Base-by-base conservation (phyloP, 805 yeast species). In the Peterozyma xylosa region DNA sequence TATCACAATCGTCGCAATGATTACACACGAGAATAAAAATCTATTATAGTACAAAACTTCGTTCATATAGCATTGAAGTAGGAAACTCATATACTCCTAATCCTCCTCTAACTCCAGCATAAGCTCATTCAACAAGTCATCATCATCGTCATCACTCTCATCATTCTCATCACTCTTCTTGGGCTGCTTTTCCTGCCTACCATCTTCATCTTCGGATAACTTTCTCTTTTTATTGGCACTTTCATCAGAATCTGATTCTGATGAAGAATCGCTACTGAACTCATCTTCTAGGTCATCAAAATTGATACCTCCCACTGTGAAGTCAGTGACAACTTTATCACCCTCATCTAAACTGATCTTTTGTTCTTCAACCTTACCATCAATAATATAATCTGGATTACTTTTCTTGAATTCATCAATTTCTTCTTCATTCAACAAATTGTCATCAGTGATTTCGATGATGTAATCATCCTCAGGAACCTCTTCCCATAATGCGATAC, bases 401-500 rank as follows among this genome's bases (percentile, higher is more conserved):
- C 41, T 46, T 41, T 52, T 58, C 46, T 66, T 52, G 53, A 73
- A 76, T 49, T 64, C 67, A 37, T 66, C 67, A 16, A 74, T 84
- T 39, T 64, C 69, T 2, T 68, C 67, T 15, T 72, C 58, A 33
- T 71, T 67, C 13, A 71, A 56, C 56, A 73, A 58, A 33, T 67
- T 70, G 1, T 71, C 73, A 16, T 71, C 70, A 5, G 68, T 70
- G n/a, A 76, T 73, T 5, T 71, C 63, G 15, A 89, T 66, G 35
- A 69, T 58, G 56, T 70, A 90, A 3, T 74, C 77, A 2, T 58
- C 67, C 50, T 83, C 93, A 14, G 80, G 78, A 0, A 80, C 81
- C 38, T 73, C 74, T 44, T 69, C 68, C 98, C 98, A 91, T 21
- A 73, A 64, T 7, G 89, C 80, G 51, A 91, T 68, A 60, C 96